Percentiles rank a stretch among this genome's conserved stretches.
phyloP scores from a whole-genome alignment of 495 filamentous ascomycete genomes.

The Penicillium macrosclerotiorum region DNA sequence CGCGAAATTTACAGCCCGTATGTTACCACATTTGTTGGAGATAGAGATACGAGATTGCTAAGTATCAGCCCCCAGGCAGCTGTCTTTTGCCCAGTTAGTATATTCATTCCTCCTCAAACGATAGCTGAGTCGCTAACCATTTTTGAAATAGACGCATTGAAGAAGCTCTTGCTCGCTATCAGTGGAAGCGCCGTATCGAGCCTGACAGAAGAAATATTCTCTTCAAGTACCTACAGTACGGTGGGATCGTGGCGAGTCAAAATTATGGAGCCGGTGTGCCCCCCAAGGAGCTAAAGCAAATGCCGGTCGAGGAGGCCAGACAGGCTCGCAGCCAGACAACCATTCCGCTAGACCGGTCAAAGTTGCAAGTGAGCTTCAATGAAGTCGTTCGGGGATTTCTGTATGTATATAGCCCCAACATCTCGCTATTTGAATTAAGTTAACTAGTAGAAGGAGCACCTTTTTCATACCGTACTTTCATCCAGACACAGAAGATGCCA shows the following conservation, averaged over 20 bases:
- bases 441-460: conserved; percentile 37
- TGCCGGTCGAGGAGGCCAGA: conserved; percentile 64
- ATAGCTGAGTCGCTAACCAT: neutral
- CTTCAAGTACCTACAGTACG: conserved; percentile 74
- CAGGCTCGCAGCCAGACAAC: conserved; percentile 29
- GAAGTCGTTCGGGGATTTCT: conserved; percentile 75
- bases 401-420: too few species aligned
- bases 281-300: conserved; percentile 47
- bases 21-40: too few species aligned
- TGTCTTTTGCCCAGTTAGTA: conserved; percentile 41
- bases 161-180: conserved; percentile 79
- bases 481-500: conserved; percentile 42
- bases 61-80: conserved; percentile 23
- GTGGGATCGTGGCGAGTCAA: conserved; percentile 68
- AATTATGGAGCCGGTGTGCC: conserved; percentile 67
- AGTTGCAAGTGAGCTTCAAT: conserved; percentile 80
- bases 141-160: conserved; percentile 65
- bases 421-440: too few species aligned
- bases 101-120: neutral
- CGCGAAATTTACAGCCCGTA: conserved; percentile 50
- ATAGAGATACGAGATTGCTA: too few species aligned
- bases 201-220: conserved; percentile 61
- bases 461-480: conserved; percentile 45
- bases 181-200: conserved; percentile 70
- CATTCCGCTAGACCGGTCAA: conserved; percentile 23